These are phyloP conservation scores for Russula virescens DNA, from an alignment of 768 basidiomycete species.

Conservation along the genomic window DNA sequence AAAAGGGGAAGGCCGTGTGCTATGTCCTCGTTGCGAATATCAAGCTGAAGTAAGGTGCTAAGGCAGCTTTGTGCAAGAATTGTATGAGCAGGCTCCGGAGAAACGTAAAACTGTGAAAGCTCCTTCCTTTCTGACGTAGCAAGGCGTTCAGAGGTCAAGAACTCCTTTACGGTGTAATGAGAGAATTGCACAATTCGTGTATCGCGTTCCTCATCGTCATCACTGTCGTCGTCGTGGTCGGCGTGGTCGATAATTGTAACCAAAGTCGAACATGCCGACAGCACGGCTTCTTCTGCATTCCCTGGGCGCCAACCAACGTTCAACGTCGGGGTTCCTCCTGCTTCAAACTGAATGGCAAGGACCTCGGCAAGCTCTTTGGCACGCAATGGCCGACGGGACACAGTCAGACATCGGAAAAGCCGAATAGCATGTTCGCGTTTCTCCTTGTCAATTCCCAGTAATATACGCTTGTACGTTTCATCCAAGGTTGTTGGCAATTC, in stretches of 20 bases:
- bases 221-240: neutral
- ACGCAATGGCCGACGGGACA: neutral
- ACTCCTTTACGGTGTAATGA: conserved; percentile 5
- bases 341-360: neutral
- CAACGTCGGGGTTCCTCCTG: neutral
- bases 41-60: neutral
- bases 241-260: neutral
- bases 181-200: conserved; percentile 5
- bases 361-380: neutral
- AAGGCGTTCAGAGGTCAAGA: conserved; percentile 5
- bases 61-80: conserved; percentile 5
- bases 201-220: neutral
- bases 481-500: neutral
- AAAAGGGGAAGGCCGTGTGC: neutral
- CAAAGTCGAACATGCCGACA: conserved; percentile 4
- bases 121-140: neutral
- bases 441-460: conserved; percentile 2
- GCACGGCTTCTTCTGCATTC: neutral
- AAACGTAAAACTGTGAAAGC: neutral
- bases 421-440: neutral
- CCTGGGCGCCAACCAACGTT: neutral
- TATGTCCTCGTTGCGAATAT: neutral
- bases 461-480: neutral
- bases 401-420: neutral
- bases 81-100: neutral